Conservation (phyloP, 2,329 filamentous ascomycete species). For the Chaetomium sp. region DNA sequence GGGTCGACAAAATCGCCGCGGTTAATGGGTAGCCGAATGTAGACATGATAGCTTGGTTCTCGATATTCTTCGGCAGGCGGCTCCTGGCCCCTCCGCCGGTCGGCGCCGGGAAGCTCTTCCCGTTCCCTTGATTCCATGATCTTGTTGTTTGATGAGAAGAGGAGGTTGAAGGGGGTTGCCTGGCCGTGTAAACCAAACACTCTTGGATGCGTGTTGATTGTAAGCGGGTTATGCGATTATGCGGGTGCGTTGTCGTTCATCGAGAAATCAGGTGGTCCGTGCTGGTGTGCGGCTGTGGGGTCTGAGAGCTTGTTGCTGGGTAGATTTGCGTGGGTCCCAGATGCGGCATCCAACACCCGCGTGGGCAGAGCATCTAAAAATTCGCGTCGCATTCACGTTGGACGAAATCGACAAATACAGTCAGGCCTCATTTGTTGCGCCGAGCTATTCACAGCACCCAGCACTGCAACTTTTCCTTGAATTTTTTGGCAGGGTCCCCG, state of each 20-base stretch:
- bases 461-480: background rate
- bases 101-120: slow-evolving; percentile 3
- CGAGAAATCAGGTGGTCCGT: background rate
- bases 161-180: background rate
- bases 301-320: slow-evolving; percentile 10
- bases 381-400: slow-evolving; percentile 16
- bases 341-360: background rate
- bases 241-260: background rate
- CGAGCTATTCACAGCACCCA: background rate
- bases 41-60: slow-evolving; percentile 63
- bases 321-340: slow-evolving; percentile 1
- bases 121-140: slow-evolving; percentile 5
- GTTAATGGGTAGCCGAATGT: slow-evolving; percentile 83
- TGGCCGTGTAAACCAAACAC: slow-evolving; percentile 6
- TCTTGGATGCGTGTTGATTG: background rate
- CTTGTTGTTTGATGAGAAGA: background rate
- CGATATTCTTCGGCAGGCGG: slow-evolving; percentile 1
- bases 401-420: background rate
- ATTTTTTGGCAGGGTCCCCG: background rate
- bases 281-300: background rate
- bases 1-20: slow-evolving; percentile 87
- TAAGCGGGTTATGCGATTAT: slow-evolving; percentile 1
- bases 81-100: slow-evolving; percentile 8
- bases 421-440: background rate
- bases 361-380: slow-evolving; percentile 6